Conservation (phyloP, 345 rosid genomes). For the Eutrema japonicum region DNA sequence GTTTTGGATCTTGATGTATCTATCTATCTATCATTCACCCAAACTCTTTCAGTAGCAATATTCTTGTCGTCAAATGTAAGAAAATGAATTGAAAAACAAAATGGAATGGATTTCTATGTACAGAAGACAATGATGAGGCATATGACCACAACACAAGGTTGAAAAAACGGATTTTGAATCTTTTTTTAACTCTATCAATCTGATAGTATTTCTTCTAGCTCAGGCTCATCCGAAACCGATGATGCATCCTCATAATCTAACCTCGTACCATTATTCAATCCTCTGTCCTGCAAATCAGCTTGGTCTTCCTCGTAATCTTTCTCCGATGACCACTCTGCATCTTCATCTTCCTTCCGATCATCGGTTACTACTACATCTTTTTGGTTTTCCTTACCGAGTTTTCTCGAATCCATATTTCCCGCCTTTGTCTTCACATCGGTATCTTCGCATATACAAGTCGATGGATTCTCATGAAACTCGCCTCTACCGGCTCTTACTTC, state of each 20-base stretch:
- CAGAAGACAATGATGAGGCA: conserved; percentile 33
- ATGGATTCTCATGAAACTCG: conserved; percentile 97
- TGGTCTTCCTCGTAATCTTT: conserved; percentile 66
- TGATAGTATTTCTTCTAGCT: conserved; percentile 81
- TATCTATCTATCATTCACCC: conserved; percentile 19
- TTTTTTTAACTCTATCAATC: conserved; percentile 46
- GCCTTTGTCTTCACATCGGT: conserved; percentile 52
- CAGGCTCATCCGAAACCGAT: conserved; percentile 66
- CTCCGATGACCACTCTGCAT: conserved; percentile 61
- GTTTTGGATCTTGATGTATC: conserved; percentile 15
- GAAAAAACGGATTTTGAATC: neutral
- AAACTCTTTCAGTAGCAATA: conserved; percentile 12
- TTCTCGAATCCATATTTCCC: conserved; percentile 47
- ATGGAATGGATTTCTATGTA: conserved; percentile 34
- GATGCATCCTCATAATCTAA: conserved; percentile 61
- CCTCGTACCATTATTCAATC: conserved; percentile 50
- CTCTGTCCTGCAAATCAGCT: conserved; percentile 50
- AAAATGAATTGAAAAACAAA: conserved; percentile 14
- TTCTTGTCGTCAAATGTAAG: conserved; percentile 34
- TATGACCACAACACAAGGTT: conserved; percentile 18
- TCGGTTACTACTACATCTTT: conserved; percentile 34
- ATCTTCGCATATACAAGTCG: conserved; percentile 84
- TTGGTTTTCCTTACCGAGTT: conserved; percentile 53
- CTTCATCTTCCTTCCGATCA: conserved; percentile 53
- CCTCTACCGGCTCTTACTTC: conserved; percentile 96